Percentiles rank a stretch among this genome's conserved stretches.
Evolutionary conservation across 371 early-diverging fungal genomes (phyloP).

Genomic region (Mucor sp.): DNA sequence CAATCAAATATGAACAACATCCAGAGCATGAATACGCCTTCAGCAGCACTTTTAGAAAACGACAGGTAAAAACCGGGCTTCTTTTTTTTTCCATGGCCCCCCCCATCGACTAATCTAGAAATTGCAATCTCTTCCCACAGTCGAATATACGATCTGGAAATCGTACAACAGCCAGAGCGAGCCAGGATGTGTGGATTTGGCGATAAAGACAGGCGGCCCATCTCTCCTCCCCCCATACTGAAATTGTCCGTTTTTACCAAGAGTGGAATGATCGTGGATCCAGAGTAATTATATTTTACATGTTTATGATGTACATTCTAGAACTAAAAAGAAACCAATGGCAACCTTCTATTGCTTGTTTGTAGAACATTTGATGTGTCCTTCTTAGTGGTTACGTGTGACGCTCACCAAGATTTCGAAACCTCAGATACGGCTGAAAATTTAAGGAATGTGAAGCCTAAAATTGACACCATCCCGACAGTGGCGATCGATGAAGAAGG

Average conservation of each 20-base stretch:
- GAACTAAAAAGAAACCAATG: not conserved
- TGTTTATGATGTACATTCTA: not conserved
- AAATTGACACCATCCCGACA: conserved; percentile 15
- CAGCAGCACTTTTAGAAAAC: not conserved
- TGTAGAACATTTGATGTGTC: conserved; percentile 56
- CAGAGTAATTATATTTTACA: conserved; percentile 31
- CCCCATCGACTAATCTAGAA: not conserved
- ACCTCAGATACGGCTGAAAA: conserved; percentile 49
- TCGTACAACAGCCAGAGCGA: conserved; percentile 75
- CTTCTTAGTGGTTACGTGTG: conserved; percentile 62
- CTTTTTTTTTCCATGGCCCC: not conserved
- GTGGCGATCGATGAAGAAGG: conserved; percentile 1
- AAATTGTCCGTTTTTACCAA: conserved; percentile 33
- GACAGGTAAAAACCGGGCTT: not conserved
- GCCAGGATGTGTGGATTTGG: conserved; percentile 89
- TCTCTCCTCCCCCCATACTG: conserved; percentile 60
- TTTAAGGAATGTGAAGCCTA: not conserved
- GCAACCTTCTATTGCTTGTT: not conserved
- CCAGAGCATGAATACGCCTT: not conserved
- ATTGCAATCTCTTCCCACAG: not conserved
- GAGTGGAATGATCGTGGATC: conserved; percentile 32
- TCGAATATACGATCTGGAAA: conserved; percentile 15
- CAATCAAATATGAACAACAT: not conserved
- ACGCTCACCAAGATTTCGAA: conserved; percentile 56
- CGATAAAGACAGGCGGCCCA: conserved; percentile 67